Percentiles rank a stretch among this genome's conserved stretches.
Conservation (phyloP, 306 rosid genomes). For the Urtica urens region DNA sequence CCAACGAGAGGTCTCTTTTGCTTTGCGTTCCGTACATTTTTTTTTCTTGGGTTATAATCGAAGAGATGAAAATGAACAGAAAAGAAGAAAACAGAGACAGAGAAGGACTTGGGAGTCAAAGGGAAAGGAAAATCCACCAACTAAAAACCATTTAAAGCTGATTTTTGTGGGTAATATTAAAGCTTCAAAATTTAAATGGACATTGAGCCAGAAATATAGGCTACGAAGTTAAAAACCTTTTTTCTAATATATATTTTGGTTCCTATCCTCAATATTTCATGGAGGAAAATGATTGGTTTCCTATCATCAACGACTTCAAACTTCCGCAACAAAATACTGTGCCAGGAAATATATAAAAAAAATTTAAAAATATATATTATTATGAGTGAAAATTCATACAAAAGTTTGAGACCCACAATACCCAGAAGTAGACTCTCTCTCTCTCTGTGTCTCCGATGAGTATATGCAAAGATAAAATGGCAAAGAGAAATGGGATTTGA, state of each 20-base stretch:
- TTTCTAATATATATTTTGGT: background rate
- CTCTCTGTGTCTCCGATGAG: background rate
- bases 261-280: conserved; percentile 20
- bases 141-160: conserved; percentile 27
- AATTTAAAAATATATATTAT: background rate
- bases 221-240: conserved; percentile 4
- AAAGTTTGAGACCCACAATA: conserved; percentile 12
- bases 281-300: conserved; percentile 1
- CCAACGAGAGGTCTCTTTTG: conserved; percentile 76
- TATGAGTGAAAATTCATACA: background rate
- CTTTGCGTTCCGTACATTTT: conserved; percentile 66
- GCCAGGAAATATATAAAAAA: conserved; percentile 7
- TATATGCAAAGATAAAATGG: conserved; percentile 1
- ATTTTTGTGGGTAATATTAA: conserved; percentile 27
- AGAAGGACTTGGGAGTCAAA: conserved; percentile 10
- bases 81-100: conserved; percentile 8
- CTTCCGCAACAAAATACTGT: conserved; percentile 4
- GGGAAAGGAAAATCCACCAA: conserved; percentile 28
- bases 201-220: background rate
- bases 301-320: conserved; percentile 12
- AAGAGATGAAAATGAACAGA: conserved; percentile 8
- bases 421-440: conserved; percentile 17
- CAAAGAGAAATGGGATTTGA: conserved; percentile 21
- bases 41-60: conserved; percentile 1
- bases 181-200: conserved; percentile 19